Percentiles rank a stretch among this genome's conserved stretches.
Evolutionary conservation across 73 alveolate genomes (phyloP).

Genomic region (Diophrys appendiculata): DNA sequence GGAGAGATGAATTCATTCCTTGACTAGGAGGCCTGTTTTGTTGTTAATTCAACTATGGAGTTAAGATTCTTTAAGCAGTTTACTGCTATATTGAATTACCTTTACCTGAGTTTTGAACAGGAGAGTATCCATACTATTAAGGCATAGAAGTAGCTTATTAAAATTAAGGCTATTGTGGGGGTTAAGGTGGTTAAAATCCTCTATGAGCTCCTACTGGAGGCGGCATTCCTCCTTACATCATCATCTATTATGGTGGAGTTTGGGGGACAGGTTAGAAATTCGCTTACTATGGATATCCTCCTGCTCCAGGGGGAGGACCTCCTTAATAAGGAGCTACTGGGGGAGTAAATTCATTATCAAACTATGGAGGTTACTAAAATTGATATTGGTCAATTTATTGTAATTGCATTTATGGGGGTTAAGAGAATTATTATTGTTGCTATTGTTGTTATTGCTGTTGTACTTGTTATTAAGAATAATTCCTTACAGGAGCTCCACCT

Average conservation of each 20-base stretch:
- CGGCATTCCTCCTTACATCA: not conserved
- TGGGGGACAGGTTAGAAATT: not conserved
- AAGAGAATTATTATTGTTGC: slow-evolving; percentile 18
- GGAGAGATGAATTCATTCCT: slow-evolving; percentile 15
- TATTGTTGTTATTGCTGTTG: too few relatives aligned
- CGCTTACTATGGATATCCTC: too few relatives aligned
- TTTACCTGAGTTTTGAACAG: too few relatives aligned
- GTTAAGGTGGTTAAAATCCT: slow-evolving; percentile 2
- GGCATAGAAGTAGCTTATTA: not conserved
- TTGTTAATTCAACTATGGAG: not conserved
- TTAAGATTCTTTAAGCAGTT: not conserved
- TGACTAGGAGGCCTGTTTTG: not conserved
- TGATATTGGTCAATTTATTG: not conserved
- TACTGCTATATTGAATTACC: too few relatives aligned
- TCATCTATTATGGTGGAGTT: not conserved
- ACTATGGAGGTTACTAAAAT: not conserved
- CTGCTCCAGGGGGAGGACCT: too few relatives aligned
- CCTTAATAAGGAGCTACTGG: slow-evolving; percentile 4
- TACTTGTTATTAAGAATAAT: too few relatives aligned
- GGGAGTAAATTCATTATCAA: not conserved
- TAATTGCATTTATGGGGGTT: slow-evolving; percentile 11
- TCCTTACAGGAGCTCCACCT: slow-evolving; percentile 57
- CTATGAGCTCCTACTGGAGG: not conserved
- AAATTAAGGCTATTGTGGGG: not conserved
- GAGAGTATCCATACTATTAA: not conserved